Evolutionary conservation across 116 monocot species (phyloP).

Genomic region (Thalassia testudinum): DNA sequence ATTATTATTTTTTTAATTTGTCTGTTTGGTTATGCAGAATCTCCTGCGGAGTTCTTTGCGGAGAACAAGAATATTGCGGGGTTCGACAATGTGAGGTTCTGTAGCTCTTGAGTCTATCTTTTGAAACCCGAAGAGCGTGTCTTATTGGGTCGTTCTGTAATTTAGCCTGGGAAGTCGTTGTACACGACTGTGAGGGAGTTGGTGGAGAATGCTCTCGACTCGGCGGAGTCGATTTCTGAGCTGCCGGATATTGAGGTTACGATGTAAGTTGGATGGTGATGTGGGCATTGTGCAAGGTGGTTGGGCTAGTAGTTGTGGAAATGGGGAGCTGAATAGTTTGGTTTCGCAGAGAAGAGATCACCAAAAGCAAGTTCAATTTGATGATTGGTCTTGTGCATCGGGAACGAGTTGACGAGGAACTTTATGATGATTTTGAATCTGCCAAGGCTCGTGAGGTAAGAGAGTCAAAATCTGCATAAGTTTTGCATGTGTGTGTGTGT

Average conservation of each 20-base stretch:
- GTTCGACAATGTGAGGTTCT: constrained; percentile 75
- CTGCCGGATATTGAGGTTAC: constrained; percentile 69
- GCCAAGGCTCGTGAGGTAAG: constrained; percentile 89
- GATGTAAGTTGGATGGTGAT: constrained; percentile 34
- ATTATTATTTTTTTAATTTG: not conserved
- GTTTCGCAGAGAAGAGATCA: constrained; percentile 75
- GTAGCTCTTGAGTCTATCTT: not conserved
- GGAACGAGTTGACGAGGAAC: constrained; percentile 69
- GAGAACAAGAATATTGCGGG: constrained; percentile 99
- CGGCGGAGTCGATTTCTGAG: constrained; percentile 88
- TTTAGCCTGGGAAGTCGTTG: constrained; percentile 83
- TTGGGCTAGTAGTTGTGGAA: not conserved
- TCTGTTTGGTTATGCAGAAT: constrained; percentile 40
- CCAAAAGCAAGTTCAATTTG: constrained; percentile 73
- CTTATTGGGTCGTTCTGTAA: not conserved
- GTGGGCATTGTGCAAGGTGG: not conserved
- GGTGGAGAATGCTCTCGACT: constrained; percentile 91
- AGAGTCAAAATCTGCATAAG: not conserved
- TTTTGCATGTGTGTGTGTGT: not conserved
- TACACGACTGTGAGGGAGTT: constrained; percentile 92
- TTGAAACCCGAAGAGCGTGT: too few relatives aligned
- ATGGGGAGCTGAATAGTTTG: too few relatives aligned
- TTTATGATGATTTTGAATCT: constrained; percentile 97
- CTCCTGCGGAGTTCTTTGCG: constrained; percentile 96
- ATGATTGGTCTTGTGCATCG: constrained; percentile 94